phyloP scores from a whole-genome alignment of 768 basidiomycete species.

The Thelephora ganbajun region DNA sequence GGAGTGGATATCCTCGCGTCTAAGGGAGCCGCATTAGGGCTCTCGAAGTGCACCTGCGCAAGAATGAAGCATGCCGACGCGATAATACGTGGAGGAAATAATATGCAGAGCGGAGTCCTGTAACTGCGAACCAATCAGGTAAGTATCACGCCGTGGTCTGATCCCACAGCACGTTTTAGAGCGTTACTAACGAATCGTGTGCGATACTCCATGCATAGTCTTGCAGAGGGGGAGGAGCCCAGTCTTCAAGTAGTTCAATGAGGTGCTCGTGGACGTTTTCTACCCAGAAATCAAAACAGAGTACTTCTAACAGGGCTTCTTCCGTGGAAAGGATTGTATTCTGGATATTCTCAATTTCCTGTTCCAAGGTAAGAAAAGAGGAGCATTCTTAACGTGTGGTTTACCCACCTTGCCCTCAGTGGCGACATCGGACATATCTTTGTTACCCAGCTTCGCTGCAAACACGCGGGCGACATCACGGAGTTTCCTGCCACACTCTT shows the following conservation, averaged over 20 bases:
- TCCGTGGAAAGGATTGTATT: constrained; percentile 58
- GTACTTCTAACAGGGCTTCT: constrained; percentile 65
- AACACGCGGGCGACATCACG: constrained; percentile 72
- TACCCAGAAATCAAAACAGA: constrained; percentile 78
- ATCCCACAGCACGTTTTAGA: background rate
- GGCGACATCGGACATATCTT: constrained; percentile 40
- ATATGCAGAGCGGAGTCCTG: constrained; percentile 64
- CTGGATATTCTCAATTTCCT: constrained; percentile 71
- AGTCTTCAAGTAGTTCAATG: constrained; percentile 53
- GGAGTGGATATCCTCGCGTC: constrained; percentile 61
- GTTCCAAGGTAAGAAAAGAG: constrained; percentile 1
- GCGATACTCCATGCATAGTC: constrained; percentile 80
- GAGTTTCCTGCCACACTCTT: constrained; percentile 78
- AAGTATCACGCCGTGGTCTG: background rate
- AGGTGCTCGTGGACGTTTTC: constrained; percentile 66
- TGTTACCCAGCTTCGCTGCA: constrained; percentile 48
- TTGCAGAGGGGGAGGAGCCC: constrained; percentile 34
- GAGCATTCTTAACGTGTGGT: background rate
- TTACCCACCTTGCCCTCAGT: constrained; percentile 49
- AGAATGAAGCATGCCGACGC: constrained; percentile 70
- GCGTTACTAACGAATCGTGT: constrained; percentile 61
- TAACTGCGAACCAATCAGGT: constrained; percentile 30
- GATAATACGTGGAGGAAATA: constrained; percentile 54
- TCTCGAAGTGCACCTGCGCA: constrained; percentile 59
- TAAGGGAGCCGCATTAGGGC: constrained; percentile 58